phyloP scores from a whole-genome alignment of 73 alveolate genomes.

The Symbiodinium pilosum region DNA sequence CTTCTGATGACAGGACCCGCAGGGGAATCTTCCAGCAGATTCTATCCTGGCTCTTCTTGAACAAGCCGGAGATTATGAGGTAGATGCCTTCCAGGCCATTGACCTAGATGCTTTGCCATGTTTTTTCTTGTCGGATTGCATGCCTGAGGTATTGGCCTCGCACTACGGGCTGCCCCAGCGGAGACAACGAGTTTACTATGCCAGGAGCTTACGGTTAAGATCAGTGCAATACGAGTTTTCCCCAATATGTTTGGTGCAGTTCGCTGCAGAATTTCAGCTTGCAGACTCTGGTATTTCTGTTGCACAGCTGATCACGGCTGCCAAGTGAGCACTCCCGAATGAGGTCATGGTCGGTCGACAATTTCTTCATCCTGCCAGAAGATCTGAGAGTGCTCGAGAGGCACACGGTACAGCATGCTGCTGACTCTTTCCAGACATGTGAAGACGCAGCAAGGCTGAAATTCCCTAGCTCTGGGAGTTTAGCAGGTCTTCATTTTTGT shows the following conservation, averaged over 20 bases:
- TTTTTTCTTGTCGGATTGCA: too few relatives aligned
- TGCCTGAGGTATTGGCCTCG: constrained; percentile 55
- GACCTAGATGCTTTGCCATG: background rate
- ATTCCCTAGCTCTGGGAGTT: too few relatives aligned
- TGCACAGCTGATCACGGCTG: background rate
- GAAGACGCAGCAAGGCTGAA: too few relatives aligned
- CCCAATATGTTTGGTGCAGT: too few relatives aligned
- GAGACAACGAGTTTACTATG: constrained; percentile 72
- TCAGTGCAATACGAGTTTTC: too few relatives aligned
- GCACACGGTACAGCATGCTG: background rate
- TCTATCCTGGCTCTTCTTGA: constrained; percentile 46
- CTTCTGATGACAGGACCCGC: constrained; percentile 61
- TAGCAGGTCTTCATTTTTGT: too few relatives aligned
- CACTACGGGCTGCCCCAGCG: constrained; percentile 74
- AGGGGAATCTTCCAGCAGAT: constrained; percentile 63
- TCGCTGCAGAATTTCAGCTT: background rate
- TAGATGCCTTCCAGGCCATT: constrained; percentile 42
- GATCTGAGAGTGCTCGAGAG: background rate
- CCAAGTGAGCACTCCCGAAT: background rate
- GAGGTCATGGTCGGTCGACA: constrained; percentile 13
- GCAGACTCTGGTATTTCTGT: background rate
- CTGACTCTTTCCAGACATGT: too few relatives aligned
- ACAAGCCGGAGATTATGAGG: constrained; percentile 87
- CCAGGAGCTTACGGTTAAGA: background rate
- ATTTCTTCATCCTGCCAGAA: background rate